Conservation (phyloP, 2,329 filamentous ascomycete species). For the Epichloe coenophiala region DNA sequence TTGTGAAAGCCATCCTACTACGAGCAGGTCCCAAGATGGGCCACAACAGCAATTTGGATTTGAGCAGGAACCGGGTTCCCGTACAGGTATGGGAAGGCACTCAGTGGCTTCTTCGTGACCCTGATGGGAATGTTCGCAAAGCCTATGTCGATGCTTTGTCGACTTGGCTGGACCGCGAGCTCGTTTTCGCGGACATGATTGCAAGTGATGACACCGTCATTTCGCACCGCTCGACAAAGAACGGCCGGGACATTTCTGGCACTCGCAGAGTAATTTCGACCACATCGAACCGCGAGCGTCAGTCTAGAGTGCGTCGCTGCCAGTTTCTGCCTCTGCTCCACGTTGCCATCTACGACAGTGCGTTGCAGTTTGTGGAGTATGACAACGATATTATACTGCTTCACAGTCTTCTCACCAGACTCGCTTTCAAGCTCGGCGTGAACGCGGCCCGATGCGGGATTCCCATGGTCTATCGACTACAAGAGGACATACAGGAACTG, state of each 20-base stretch:
- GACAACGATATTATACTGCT: conserved; percentile 65
- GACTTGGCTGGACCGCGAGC: conserved; percentile 77
- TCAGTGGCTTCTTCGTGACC: conserved; percentile 78
- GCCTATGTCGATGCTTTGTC: conserved; percentile 75
- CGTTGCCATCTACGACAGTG: conserved; percentile 79
- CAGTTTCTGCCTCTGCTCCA: conserved; percentile 74
- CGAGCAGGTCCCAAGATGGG: conserved; percentile 62
- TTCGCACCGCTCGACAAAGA: conserved; percentile 30
- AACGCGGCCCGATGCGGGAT: conserved; percentile 68
- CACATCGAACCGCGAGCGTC: conserved; percentile 48
- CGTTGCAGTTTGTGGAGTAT: conserved; percentile 56
- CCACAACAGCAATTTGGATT: conserved; percentile 42
- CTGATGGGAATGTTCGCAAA: conserved; percentile 62
- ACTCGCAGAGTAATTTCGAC: conserved; percentile 56
- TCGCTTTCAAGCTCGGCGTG: conserved; percentile 67
- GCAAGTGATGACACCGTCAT: conserved; percentile 42
- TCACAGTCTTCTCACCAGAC: conserved; percentile 60
- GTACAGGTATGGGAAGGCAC: conserved; percentile 91
- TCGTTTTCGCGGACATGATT: conserved; percentile 49
- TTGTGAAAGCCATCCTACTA: conserved; percentile 69
- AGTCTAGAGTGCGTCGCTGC: conserved; percentile 36
- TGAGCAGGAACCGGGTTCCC: conserved; percentile 62
- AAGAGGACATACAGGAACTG: conserved; percentile 64
- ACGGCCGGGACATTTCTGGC: conserved; percentile 27
- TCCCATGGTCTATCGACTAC: conserved; percentile 79